Evolutionary conservation across 23 red algal species (phyloP), one percentile per base, ranked within the genome.

Genomic region (Chondrus crispus): DNA sequence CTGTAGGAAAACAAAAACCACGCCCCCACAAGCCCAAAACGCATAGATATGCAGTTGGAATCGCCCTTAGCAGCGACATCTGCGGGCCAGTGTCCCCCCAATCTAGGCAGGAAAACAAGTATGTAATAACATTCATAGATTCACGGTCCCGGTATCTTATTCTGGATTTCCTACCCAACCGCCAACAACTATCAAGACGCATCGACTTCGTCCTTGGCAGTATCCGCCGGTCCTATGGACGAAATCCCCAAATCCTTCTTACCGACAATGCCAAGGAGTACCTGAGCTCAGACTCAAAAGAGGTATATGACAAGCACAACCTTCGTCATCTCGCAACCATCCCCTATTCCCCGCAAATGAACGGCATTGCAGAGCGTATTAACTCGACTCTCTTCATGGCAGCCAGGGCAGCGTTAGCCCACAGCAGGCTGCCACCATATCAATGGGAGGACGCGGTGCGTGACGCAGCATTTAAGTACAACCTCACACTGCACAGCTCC

Each of bases 51-150:
- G n/a, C n/a, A n/a, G n/a, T n/a, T n/a, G n/a, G n/a, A n/a, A n/a
- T n/a, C n/a, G n/a, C n/a, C n/a, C n/a, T n/a, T n/a, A 64, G 14
- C 5, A 64, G 58, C 6, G 77, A 82, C 45, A 82, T 82, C 2
- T 82, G 77, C 18, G 77, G 77, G 20, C 47, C 48, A 9, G 5
- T 54, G 20, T 50, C 42, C 13, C 45, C 38, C 4, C 77, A 5
- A 32, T 82, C 77, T 4, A 5, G 29, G 5, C 77, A 82, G 18
- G 42, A 51, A 1, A 82, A 54, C 47, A 11, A 32, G 3, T 82
- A 82, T 51, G 42, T 82, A 45, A 48, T 57, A 9, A 57, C 12
- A 46, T 37, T 82, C 44, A 82, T 82, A 45, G 77, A 82, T 32
- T 30, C 16, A 8, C 58, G 35, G 5, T 64, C 58, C 58, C 35